Conservation (phyloP, 176 grass and related monocot species). For the Urochloa ruziziensis region DNA sequence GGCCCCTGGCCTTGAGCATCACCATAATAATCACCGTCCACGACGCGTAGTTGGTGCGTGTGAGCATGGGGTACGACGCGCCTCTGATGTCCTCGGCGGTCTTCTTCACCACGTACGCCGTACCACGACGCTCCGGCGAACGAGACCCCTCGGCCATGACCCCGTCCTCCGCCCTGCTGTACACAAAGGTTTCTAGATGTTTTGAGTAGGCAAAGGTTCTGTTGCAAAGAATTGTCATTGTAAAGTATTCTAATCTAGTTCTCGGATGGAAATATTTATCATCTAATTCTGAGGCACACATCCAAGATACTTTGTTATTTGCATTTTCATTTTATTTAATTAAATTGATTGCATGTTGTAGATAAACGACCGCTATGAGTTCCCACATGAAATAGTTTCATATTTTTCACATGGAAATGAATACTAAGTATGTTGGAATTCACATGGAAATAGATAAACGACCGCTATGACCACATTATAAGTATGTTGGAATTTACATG, state of each 20-base stretch:
- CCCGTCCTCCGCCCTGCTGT: no score
- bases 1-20: no score
- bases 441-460: neutral
- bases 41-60: no score
- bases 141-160: no score
- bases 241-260: neutral
- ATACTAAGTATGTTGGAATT: conserved; percentile 52
- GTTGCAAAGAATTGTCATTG: conserved; percentile 46
- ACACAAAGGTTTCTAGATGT: neutral
- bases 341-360: conserved; percentile 35
- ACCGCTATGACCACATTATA: no score
- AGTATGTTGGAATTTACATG: neutral
- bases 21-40: no score
- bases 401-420: conserved; percentile 71
- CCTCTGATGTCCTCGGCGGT: no score
- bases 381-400: no score
- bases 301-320: neutral
- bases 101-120: no score
- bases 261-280: neutral
- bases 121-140: no score
- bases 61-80: no score
- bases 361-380: conserved; percentile 86
- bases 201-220: neutral
- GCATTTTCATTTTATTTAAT: conserved; percentile 1
- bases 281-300: neutral